A percentile compares a stretch with the other conserved stretches of the same genome.
Evolutionary conservation across 2,329 filamentous ascomycete genomes (phyloP).

Genomic region (Ceratocystis diversiconidia): DNA sequence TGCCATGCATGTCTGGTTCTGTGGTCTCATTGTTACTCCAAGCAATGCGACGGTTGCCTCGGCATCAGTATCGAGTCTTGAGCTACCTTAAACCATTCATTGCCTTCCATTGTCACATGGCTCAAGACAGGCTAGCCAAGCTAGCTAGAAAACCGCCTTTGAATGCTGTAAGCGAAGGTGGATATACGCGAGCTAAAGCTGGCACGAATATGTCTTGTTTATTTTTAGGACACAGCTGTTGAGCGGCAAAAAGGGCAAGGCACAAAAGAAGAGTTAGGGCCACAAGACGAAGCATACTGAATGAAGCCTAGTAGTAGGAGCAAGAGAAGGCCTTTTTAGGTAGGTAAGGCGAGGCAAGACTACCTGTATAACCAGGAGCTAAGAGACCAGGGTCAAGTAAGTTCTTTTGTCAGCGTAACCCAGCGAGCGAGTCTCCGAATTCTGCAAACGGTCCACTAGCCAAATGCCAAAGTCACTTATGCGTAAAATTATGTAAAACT

Average conservation of each 20-base stretch:
- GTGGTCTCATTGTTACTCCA: not conserved
- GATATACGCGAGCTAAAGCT: not conserved
- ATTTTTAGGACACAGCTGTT: not conserved
- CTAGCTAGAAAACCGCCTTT: no score
- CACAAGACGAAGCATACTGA: not conserved
- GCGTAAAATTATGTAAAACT: not conserved
- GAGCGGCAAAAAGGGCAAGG: not conserved
- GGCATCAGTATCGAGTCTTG: not conserved
- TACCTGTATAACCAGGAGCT: not conserved
- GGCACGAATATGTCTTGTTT: not conserved
- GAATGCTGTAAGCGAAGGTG: not conserved
- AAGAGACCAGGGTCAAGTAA: not conserved
- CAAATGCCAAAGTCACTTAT: no score
- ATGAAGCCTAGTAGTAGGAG: not conserved
- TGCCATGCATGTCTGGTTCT: not conserved
- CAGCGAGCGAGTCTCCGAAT: not conserved
- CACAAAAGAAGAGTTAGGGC: not conserved
- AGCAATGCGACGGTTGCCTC: not conserved
- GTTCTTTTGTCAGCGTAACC: not conserved
- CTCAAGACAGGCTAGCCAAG: not conserved
- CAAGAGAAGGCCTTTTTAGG: not conserved
- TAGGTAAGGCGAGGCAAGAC: not conserved
- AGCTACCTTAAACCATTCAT: not conserved
- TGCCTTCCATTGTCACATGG: not conserved
- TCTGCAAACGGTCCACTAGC: not conserved